Percentiles rank a stretch among this genome's conserved stretches.
These are phyloP conservation scores for Alternaria sp. DNA, from an alignment of 2,329 filamentous ascomycete genomes.

Conservation along the genomic window DNA sequence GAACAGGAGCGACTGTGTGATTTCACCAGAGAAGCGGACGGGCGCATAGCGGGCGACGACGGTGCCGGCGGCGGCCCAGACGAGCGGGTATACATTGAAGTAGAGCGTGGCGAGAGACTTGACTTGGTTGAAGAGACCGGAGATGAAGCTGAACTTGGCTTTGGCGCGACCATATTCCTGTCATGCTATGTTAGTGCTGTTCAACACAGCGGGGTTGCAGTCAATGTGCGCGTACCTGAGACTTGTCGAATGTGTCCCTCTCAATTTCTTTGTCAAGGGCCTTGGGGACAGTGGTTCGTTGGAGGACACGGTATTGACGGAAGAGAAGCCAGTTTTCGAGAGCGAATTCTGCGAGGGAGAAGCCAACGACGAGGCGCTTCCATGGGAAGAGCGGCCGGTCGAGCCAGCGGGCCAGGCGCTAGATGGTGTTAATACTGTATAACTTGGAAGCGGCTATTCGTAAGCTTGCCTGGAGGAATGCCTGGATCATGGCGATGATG, in stretches of 20 bases:
- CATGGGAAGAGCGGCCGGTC: conserved; percentile 94
- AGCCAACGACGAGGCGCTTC: conserved; percentile 95
- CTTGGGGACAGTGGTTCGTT: conserved; percentile 80
- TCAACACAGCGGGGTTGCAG: not conserved
- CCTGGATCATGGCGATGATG: conserved; percentile 47
- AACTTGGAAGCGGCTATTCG: not conserved
- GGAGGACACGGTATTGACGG: conserved; percentile 88
- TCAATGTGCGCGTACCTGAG: conserved; percentile 62
- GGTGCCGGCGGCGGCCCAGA: conserved; percentile 84
- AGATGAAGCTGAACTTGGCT: conserved; percentile 85
- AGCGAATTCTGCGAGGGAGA: conserved; percentile 88
- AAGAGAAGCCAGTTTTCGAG: conserved; percentile 89
- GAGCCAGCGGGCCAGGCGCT: conserved; percentile 81
- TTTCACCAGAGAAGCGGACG: conserved; percentile 84
- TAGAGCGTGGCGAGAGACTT: conserved; percentile 91
- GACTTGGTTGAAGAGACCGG: conserved; percentile 81
- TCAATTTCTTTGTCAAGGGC: conserved; percentile 89
- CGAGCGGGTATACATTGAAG: conserved; percentile 86
- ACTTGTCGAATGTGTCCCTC: conserved; percentile 91
- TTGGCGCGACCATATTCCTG: conserved; percentile 92
- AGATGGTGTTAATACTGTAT: conserved; percentile 19
- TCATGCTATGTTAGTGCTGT: conserved; percentile 25
- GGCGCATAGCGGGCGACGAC: conserved; percentile 79
- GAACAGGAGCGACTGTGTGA: conserved; percentile 91
- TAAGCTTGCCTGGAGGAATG: conserved; percentile 41